These are phyloP conservation scores for Lachancea quebecensis DNA, from an alignment of 805 yeast genomes.

Conservation along the genomic window DNA sequence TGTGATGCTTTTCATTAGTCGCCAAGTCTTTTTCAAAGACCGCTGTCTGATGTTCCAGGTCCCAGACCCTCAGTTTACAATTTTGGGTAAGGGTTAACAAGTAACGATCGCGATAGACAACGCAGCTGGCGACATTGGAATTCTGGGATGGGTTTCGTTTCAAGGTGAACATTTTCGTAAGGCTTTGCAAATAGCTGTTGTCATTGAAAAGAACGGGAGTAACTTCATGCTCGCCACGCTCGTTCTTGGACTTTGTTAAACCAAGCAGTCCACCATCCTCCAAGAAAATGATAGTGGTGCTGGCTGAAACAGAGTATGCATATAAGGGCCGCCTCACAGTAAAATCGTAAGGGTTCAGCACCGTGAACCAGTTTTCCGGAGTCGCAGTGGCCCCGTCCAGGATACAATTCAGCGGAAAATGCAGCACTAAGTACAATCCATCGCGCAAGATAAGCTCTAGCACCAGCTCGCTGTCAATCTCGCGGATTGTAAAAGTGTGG, in stretches of 20 bases:
- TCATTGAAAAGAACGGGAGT: slow-evolving; percentile 51
- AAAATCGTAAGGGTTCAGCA: slow-evolving; percentile 62
- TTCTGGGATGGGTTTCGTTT: slow-evolving; percentile 7
- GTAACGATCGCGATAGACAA: slow-evolving; percentile 14
- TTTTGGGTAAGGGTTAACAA: slow-evolving; percentile 24
- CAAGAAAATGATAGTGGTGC: slow-evolving; percentile 49
- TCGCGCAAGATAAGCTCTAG: slow-evolving; percentile 23
- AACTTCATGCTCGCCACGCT: slow-evolving; percentile 17
- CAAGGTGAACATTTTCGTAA: slow-evolving; percentile 26
- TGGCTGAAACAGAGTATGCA: slow-evolving; percentile 40
- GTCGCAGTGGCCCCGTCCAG: slow-evolving; percentile 7
- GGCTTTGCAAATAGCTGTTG: slow-evolving; percentile 37
- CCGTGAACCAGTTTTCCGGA: slow-evolving; percentile 50
- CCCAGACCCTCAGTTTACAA: slow-evolving; percentile 28
- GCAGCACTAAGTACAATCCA: slow-evolving; percentile 19
- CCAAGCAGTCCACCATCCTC: slow-evolving; percentile 74
- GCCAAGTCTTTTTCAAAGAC: slow-evolving; percentile 12
- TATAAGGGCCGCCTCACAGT: slow-evolving; percentile 50
- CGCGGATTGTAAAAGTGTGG: slow-evolving; percentile 17
- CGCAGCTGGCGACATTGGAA: slow-evolving; percentile 21
- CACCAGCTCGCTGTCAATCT: slow-evolving; percentile 8
- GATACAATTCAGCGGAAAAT: slow-evolving; percentile 21
- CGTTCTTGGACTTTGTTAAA: slow-evolving; percentile 28
- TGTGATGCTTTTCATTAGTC: slow-evolving; percentile 7
- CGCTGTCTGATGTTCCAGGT: slow-evolving; percentile 20